phyloP scores from a whole-genome alignment of 352 stramenopile species.

The Phytophthora agathidicida region DNA sequence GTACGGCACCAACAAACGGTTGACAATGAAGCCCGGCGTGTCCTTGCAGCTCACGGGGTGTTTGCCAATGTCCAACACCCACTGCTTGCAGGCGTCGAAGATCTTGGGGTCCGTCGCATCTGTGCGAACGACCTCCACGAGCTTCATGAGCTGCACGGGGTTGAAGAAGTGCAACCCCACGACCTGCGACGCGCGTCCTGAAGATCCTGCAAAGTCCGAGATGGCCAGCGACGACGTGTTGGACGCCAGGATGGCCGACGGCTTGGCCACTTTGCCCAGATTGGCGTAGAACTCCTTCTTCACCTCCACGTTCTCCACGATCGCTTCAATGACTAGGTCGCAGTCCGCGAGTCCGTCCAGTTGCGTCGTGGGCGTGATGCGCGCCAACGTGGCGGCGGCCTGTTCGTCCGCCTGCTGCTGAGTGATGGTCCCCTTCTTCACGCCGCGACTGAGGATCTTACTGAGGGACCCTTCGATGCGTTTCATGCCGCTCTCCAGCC shows the following conservation, averaged over 20 bases:
- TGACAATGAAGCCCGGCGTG: constrained; percentile 98
- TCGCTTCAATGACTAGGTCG: constrained; percentile 98
- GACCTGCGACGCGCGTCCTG: constrained; percentile 91
- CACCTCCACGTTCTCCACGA: constrained; percentile 97
- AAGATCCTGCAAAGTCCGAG: constrained; percentile 94
- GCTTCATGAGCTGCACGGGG: constrained; percentile 94
- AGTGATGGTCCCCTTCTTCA: constrained; percentile 92
- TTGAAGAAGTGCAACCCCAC: constrained; percentile 99
- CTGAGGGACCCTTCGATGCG: constrained; percentile 92
- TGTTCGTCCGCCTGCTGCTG: constrained; percentile 73
- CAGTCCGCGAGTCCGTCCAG: constrained; percentile 87
- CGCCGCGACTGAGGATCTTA: constrained; percentile 84
- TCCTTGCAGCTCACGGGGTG: constrained; percentile 95
- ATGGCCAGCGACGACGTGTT: constrained; percentile 97
- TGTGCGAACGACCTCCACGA: constrained; percentile 97
- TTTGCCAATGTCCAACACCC: constrained; percentile 94
- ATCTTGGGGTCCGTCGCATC: constrained; percentile 91
- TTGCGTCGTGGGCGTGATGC: constrained; percentile 92
- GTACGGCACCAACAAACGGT: constrained; percentile 89
- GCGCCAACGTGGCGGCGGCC: constrained; percentile 65
- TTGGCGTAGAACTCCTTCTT: constrained; percentile 94
- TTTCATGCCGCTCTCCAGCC: constrained; percentile 84
- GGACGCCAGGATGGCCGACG: constrained; percentile 94
- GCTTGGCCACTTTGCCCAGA: constrained; percentile 91
- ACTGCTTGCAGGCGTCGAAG: constrained; percentile 92